Evolutionary conservation across 2,329 filamentous ascomycete genomes (phyloP).

Genomic region (Ilyonectria sp.): DNA sequence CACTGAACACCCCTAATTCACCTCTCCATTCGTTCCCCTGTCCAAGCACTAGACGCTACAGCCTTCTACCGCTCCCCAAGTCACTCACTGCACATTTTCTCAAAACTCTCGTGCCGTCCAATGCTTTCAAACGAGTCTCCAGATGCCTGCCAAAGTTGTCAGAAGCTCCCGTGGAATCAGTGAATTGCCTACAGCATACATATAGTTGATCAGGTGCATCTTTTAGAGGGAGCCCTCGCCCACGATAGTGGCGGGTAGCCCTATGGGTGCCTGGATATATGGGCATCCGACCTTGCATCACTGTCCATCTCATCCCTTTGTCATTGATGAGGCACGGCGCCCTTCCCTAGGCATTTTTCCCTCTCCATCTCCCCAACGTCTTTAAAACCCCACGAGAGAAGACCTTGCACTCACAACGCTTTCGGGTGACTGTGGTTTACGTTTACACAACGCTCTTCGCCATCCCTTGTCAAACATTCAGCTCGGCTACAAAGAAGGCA

Average conservation of each 20-base stretch:
- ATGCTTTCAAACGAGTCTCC: neutral
- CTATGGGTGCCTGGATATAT: neutral
- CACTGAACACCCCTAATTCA: neutral
- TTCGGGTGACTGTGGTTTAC: neutral
- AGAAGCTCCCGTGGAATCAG: neutral
- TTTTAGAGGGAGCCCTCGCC: neutral
- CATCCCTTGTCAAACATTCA: neutral
- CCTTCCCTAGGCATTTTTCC: neutral
- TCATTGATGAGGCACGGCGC: conserved; percentile 15
- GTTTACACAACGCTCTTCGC: neutral
- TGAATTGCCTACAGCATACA: neutral
- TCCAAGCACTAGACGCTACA: neutral
- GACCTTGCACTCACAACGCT: neutral
- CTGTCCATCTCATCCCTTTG: conserved; percentile 17
- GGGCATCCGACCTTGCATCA: conserved; percentile 26
- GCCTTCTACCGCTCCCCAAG: neutral
- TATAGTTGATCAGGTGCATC: neutral
- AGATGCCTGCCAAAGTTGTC: neutral
- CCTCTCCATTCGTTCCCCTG: no score
- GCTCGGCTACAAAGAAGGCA: neutral
- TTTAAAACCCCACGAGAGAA: neutral
- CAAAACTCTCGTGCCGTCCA: neutral
- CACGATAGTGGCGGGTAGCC: neutral
- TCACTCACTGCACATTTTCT: neutral
- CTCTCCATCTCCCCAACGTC: conserved; percentile 3